Evolutionary conservation across 2,329 filamentous ascomycete genomes (phyloP), one percentile per base, ranked within the genome.

Genomic region (Hypomyces perniciosus): DNA sequence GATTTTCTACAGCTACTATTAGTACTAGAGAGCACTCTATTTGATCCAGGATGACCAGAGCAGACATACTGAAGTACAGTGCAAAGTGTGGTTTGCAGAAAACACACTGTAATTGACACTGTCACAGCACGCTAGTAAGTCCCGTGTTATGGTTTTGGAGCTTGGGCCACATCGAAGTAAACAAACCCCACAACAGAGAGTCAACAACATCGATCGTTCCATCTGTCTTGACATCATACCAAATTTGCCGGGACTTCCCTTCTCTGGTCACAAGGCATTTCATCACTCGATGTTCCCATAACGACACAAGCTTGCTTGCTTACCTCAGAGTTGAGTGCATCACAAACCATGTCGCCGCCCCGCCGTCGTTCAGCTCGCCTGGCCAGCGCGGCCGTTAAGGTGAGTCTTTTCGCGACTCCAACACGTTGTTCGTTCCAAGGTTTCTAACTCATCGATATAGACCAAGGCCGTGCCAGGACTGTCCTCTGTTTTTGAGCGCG

Each of bases 291-390:
- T 46, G 37, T 44, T 35, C 38, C 30, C 9, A 13, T 6, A 44
- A 44, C 48, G 35, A 43, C n/a, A 26, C 40, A 41, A 48, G n/a
- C 40, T 29, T 26, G 40, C 38, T 34, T 35, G 43, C 46, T 48
- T 49, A 46, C 9, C 20, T 13, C 38, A 44, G 8, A 46, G 31
- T 46, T 27, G 39, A 49, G 46, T 43, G 47, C 48, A 27, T 45
- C 35, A 34, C 27, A 41, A 44, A 66, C 44, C 54, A 73, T 72
- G 68, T 66, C 70, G 48, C 68, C 68, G 50, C 68, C 70, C 51
- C 70, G 70, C 61, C 72, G 72, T 59, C 70, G 72, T 53, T 74
- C 72, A 49, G 71, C 72, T 58, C 69, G 72, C 57, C 63, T 74
- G 62, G 71, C 71, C 49, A 62, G 61, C 55, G 58, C 62, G 39